phyloP scores from a whole-genome alignment of 1,139 yeast species.

The Trichomonascaceae sp. region DNA sequence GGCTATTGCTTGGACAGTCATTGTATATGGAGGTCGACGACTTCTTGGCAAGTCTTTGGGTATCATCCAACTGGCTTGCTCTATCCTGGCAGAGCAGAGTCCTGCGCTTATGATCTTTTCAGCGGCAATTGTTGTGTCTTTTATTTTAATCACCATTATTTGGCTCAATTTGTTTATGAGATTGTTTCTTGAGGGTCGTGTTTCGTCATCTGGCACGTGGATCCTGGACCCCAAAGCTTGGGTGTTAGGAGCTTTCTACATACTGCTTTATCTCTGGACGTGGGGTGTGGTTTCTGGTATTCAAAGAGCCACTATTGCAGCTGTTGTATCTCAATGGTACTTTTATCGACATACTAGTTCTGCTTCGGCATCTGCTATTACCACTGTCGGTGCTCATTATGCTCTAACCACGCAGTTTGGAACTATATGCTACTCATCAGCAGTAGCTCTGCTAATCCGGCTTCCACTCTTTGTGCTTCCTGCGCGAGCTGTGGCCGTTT shows the following conservation, averaged over 20 bases:
- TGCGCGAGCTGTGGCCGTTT: constrained; percentile 22
- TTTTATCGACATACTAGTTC: constrained; percentile 28
- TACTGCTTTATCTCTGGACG: constrained; percentile 39
- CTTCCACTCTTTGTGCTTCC: constrained; percentile 36
- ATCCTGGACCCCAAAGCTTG: constrained; percentile 31
- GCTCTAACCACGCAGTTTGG: constrained; percentile 35
- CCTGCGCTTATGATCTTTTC: constrained; percentile 28
- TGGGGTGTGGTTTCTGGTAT: constrained; percentile 38
- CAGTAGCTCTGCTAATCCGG: constrained; percentile 31
- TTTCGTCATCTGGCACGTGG: constrained; percentile 26
- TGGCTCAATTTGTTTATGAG: constrained; percentile 36
- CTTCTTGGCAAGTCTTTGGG: constrained; percentile 35
- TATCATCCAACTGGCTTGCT: constrained; percentile 33
- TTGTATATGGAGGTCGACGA: constrained; percentile 31
- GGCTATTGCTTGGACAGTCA: constrained; percentile 31
- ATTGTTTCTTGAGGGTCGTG: constrained; percentile 33
- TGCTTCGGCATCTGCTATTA: constrained; percentile 21
- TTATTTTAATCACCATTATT: constrained; percentile 29
- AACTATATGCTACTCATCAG: constrained; percentile 34
- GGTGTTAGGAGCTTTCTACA: constrained; percentile 33
- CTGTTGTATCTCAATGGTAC: constrained; percentile 38
- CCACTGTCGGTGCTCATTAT: constrained; percentile 25
- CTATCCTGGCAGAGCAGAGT: constrained; percentile 31
- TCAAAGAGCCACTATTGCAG: constrained; percentile 33
- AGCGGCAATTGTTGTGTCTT: constrained; percentile 26